These are phyloP conservation scores for Calonectria fujianensis DNA, from an alignment of 2,329 filamentous ascomycete species.

Conservation along the genomic window DNA sequence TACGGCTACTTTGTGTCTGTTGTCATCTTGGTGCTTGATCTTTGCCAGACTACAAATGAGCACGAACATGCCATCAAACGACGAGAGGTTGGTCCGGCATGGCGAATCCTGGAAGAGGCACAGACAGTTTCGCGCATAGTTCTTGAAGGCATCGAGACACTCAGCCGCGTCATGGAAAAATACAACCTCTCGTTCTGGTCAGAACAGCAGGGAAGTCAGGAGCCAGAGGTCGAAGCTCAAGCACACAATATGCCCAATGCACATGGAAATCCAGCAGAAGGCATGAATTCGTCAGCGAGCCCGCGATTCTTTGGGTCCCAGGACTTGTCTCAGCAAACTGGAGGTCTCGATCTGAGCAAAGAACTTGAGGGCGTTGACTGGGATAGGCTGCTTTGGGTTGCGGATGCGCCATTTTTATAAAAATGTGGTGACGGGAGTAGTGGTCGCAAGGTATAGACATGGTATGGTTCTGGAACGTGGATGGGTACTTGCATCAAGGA, in stretches of 20 bases:
- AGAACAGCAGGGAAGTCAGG: not conserved
- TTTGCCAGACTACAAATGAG: conserved; percentile 54
- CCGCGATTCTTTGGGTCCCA: not conserved
- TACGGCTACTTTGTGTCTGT: conserved; percentile 60
- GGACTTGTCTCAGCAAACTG: not conserved
- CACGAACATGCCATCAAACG: conserved; percentile 48
- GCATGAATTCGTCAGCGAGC: not conserved
- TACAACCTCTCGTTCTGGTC: conserved; percentile 51
- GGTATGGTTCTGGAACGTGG: not conserved
- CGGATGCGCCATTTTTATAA: conserved; percentile 10
- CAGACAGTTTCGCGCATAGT: conserved; percentile 54
- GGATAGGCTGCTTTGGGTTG: conserved; percentile 2
- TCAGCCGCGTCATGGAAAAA: conserved; percentile 57
- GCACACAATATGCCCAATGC: not conserved
- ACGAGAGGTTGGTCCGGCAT: conserved; percentile 54
- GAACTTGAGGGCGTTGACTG: not conserved
- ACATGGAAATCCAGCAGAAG: not conserved
- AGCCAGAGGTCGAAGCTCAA: too few species aligned
- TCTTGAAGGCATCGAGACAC: conserved; percentile 55
- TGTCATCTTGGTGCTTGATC: conserved; percentile 59
- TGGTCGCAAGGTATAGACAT: not conserved
- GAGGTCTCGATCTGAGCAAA: conserved; percentile 1
- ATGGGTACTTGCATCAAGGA: not conserved
- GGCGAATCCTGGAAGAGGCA: conserved; percentile 58
- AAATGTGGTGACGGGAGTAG: too few species aligned